Conservation (phyloP, 192 early-diverging fungal genomes). For the Coemansia sp. region DNA sequence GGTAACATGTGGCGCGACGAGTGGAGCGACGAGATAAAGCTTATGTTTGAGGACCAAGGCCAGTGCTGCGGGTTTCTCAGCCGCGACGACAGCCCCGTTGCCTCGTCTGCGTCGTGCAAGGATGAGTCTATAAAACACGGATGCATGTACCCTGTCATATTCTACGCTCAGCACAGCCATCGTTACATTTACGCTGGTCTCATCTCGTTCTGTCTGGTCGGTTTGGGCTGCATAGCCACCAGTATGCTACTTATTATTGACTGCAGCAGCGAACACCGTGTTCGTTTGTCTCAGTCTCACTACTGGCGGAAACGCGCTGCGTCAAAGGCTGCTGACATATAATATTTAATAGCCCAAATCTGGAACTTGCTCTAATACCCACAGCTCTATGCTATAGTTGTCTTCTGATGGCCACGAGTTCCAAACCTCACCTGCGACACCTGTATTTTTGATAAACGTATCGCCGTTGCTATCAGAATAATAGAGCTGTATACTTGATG, state of each 20-base stretch:
- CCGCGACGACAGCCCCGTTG: constrained; percentile 23
- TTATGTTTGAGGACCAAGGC: constrained; percentile 24
- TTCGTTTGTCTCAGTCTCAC: constrained; percentile 20
- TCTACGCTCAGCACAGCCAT: constrained; percentile 29
- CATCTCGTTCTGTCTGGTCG: constrained; percentile 28
- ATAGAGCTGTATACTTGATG: background rate
- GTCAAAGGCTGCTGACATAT: constrained; percentile 12
- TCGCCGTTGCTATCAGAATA: background rate
- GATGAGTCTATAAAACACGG: constrained; percentile 20
- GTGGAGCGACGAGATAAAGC: constrained; percentile 36
- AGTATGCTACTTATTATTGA: constrained; percentile 29
- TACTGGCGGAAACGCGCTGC: constrained; percentile 23
- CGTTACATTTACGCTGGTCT: constrained; percentile 42
- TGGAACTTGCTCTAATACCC: too few species aligned
- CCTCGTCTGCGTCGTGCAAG: constrained; percentile 22
- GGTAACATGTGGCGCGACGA: constrained; percentile 25
- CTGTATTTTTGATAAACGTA: background rate
- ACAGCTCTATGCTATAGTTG: too few species aligned
- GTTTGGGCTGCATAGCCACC: constrained; percentile 18
- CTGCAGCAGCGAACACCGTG: constrained; percentile 20
- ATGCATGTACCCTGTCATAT: constrained; percentile 35
- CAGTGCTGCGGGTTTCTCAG: constrained; percentile 43
- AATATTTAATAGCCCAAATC: background rate
- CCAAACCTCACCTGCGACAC: background rate
- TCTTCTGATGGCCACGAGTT: background rate